Base-by-base conservation (phyloP, 805 yeast species). In the Candida dendrica region DNA sequence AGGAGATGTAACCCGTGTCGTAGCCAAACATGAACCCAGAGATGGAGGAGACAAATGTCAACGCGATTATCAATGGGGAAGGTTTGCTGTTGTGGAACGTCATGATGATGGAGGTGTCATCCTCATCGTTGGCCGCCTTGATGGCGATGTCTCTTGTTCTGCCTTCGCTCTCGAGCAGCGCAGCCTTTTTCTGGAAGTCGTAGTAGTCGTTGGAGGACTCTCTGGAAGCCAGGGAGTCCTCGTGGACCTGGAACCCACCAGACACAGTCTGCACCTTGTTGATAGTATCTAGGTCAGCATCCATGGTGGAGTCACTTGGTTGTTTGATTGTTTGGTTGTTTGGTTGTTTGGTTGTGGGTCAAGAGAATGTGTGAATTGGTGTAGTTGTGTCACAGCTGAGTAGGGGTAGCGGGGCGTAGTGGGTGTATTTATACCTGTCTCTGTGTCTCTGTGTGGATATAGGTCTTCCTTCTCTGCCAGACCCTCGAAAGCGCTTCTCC, bases 11-110 rank as follows among this genome's bases (percentile, higher is more conserved):
- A 51, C 98, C 98, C 1, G 98, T 91, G 62, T 91, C 98, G 58
- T 91, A 91, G 51, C 98, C 98, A 64, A 91, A 91, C 88, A 91
- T 79, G 64, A 90, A 88, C 1, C 98, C 98, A 0, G 96, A 89
- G 47, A 91, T 82, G 7, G 96, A 89, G 0, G 96, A 79, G 22
- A 81, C 79, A 39, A 81, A 68, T 1, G 95, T 85, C 40, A 89
- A 63, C 22, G 75, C 63, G 19, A 88, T 65, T 39, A 89, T 87
- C 53, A 85, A 64, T 7, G 69, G 63, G 10, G 93, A 72, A 3
- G 86, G 81, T 43, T 64, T 71, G 11, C 74, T 70, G 52, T 71
- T 70, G 42, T 65, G 64, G 60, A 75, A 65, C 0, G 74, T 65
- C 57, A 71, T 66, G 50, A 72, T 54, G 36, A 69, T 64, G 4